Evolutionary conservation across 768 basidiomycete genomes (phyloP), one percentile per base, ranked within the genome.

Genomic region (Xerocomellus intermedius): DNA sequence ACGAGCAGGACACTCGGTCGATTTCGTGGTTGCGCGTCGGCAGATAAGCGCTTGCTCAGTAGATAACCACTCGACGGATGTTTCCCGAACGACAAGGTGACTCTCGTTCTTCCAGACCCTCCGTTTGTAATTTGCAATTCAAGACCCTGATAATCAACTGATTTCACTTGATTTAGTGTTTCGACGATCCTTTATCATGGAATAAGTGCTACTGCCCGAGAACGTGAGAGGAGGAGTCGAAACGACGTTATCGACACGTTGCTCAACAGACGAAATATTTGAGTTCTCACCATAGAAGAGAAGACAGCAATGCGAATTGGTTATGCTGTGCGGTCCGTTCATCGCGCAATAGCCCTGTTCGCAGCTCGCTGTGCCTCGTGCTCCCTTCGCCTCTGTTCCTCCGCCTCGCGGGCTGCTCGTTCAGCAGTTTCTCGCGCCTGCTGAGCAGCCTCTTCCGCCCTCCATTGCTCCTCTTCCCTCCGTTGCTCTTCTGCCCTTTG

Each of bases 381-480:
- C 12, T 64, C 64, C 24, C 58, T 45, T 17, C 8, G 42, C 17
- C 63, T 52, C 43, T 43, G 63, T 39, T 56, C 62, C 47, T 67
- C 61, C 4, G 48, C 57, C 39, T 68, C 60, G 9, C 67, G 67
- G 3, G 55, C 52, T 2, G 63, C 63, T n/a, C 52, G 61, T 38
- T 67, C 63, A 1, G 54, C 65, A 8, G 59, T 62, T 39, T 66
- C 69, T 9, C 24, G 52, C 8, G 65, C 67, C 30, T 46, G 42
- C 5, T 57, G 60, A 14, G 63, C 67, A 24, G 43, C 57, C n/a
- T 66, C 56, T 44, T 68, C 64, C 1, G 60, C 66, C 17, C 9
- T 8, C 5, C 26, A 6, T 1, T 26, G 26, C 26, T 26, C 5
- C 26, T 26, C 26, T 7, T 5, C 26, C 26, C 26, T 26, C 26